Percentiles rank a stretch among this genome's conserved stretches.
phyloP scores from a whole-genome alignment of 345 rosid genomes.

The thale cress (Arabidopsis thaliana) region DNA sequence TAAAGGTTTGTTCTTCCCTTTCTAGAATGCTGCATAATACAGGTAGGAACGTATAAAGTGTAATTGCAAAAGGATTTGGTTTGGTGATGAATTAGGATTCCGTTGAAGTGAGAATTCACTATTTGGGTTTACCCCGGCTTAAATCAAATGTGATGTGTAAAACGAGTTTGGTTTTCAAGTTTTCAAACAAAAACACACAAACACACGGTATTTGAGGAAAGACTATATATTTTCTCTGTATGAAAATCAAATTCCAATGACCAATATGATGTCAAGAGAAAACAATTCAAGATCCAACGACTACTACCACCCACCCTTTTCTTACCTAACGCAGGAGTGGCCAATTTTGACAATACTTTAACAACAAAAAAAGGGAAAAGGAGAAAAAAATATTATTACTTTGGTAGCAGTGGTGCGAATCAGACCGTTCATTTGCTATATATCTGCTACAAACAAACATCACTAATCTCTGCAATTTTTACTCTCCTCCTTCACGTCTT shows the following conservation, averaged over 20 bases:
- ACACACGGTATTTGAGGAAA: neutral
- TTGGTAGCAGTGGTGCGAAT: conserved; percentile 31
- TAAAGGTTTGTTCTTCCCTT: conserved; percentile 4
- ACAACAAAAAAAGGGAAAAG: neutral
- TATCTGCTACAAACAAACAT: conserved; percentile 25
- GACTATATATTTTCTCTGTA: neutral
- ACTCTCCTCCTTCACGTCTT: conserved; percentile 2
- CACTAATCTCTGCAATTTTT: neutral
- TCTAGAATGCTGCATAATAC: conserved; percentile 8
- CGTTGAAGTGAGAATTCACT: neutral
- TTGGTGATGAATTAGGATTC: conserved; percentile 1
- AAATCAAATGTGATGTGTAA: neutral
- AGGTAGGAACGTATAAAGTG: neutral
- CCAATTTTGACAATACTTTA: conserved; percentile 38
- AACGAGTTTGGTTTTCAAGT: no score
- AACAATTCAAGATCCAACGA: neutral
- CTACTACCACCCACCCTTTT: conserved; percentile 26
- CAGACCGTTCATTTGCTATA: conserved; percentile 43
- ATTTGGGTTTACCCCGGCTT: neutral
- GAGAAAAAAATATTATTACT: neutral
- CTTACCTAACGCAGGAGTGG: conserved; percentile 45
- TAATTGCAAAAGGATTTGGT: neutral
- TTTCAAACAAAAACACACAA: no score
- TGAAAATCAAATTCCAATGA: neutral
- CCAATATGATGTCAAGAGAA: neutral